These are phyloP conservation scores for Exophiala aquamarina DNA, from an alignment of 2,329 filamentous ascomycete species.

Conservation along the genomic window DNA sequence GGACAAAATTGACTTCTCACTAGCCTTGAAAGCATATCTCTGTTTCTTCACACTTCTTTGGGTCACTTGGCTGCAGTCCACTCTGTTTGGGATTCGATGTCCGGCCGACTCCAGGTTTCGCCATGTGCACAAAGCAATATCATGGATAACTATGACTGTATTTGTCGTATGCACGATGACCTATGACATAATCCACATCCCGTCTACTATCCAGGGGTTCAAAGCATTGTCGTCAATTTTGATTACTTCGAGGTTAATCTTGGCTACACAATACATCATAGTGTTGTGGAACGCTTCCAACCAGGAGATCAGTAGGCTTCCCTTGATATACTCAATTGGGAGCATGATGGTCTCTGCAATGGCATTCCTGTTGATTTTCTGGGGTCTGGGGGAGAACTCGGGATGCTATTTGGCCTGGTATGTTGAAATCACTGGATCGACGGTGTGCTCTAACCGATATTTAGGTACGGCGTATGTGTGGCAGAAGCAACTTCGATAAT, in stretches of 20 bases:
- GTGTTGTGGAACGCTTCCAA: constrained; percentile 26
- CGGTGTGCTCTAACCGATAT: constrained; percentile 21
- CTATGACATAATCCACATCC: constrained; percentile 41
- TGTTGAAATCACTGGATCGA: constrained; percentile 47
- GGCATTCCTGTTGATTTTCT: no score
- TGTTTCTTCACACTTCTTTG: constrained; percentile 61
- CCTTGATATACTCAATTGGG: constrained; percentile 7
- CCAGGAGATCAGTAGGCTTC: constrained; percentile 6
- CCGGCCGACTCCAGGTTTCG: constrained; percentile 65
- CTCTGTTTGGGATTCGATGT: constrained; percentile 66
- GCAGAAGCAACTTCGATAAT: constrained; percentile 55
- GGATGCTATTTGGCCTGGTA: constrained; percentile 36
- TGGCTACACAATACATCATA: constrained; percentile 54
- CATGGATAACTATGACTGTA: constrained; percentile 64
- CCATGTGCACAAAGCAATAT: constrained; percentile 55
- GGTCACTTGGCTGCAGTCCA: constrained; percentile 66
- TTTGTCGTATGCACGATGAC: constrained; percentile 60
- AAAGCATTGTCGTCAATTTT: constrained; percentile 44
- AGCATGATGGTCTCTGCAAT: not conserved
- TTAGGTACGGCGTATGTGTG: constrained; percentile 57
- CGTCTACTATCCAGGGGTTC: constrained; percentile 46
- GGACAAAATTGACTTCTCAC: no score
- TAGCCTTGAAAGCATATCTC: constrained; percentile 44
- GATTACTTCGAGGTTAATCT: constrained; percentile 51
- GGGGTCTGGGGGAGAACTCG: not conserved